Base-by-base conservation (phyloP, 2,329 filamentous ascomycete genomes). In the Penicillium oxalicum region DNA sequence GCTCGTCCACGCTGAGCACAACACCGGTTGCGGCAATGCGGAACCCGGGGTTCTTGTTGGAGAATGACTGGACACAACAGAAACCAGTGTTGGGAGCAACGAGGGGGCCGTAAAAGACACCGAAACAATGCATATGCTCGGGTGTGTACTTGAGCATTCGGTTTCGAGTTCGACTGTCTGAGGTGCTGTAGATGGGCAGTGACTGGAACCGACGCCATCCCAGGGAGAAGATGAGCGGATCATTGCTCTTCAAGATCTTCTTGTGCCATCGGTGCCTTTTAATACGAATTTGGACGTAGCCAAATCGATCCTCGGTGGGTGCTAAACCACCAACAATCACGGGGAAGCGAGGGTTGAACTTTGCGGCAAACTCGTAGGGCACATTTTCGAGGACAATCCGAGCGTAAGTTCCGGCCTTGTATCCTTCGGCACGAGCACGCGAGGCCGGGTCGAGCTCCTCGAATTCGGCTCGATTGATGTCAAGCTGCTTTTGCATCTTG, bases 101-200 rank as follows among this genome's bases (percentile, higher is more conserved):
- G 6, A 98, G 81, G 0, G 94, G 93, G 0, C 91, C 93, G 64
- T 95, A 97, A 70, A 97, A 90, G 44, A 91, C 95, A 36, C 82
- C 93, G 67, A 95, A 95, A 74, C 94, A 98, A 73, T 97, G 93
- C 90, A 96, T 97, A 66, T 98, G 93, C 75, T 98, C 94, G 0
- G 93, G 94, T 0, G 91, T 96, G 71, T 98, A 98, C 71, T 98
- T 98, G 53, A 98, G 80, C 91, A 98, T 96, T 49, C 93, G 84
- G 71, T 97, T 96, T 55, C 93, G 81, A 26, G 88, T 94, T 59
- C 93, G 83, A 53, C 88, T 95, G 70, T 97, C 93, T 25, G 88
- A 93, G 49, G 93, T 95, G 72, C 87, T 93, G 80, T 96, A 98
- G 51, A 96, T 83, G 13, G 91, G 91, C 58, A 93, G 76, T 5